Evolutionary conservation across 768 basidiomycete genomes (phyloP).

Genomic region (Amyloporia xantha): DNA sequence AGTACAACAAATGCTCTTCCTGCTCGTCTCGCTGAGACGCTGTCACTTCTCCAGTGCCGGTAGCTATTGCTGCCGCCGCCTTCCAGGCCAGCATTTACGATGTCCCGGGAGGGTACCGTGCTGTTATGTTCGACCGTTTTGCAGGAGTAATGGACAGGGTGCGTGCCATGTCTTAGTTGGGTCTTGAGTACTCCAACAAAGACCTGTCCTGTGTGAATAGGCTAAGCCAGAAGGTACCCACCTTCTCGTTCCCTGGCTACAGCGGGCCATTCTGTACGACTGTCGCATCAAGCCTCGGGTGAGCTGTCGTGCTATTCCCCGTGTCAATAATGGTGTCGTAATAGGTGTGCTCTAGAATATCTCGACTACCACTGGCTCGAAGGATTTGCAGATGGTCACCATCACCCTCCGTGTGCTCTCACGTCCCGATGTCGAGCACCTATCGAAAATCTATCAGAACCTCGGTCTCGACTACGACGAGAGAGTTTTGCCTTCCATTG

Average conservation of each 20-base stretch:
- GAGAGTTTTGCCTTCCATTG: constrained; percentile 93
- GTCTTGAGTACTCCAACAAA: not conserved
- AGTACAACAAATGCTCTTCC: constrained; percentile 8
- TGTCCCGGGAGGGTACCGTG: constrained; percentile 77
- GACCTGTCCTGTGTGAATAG: constrained; percentile 31
- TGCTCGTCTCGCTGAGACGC: not conserved
- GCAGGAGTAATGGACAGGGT: constrained; percentile 83
- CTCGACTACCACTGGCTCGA: constrained; percentile 97
- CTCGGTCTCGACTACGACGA: constrained; percentile 97
- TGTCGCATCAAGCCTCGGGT: constrained; percentile 96
- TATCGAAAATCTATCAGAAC: constrained; percentile 91
- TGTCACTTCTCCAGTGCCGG: constrained; percentile 62
- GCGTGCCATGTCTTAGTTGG: constrained; percentile 21
- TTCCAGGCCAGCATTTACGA: constrained; percentile 51
- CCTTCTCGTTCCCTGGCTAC: constrained; percentile 92
- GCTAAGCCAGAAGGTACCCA: constrained; percentile 92
- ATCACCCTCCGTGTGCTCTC: constrained; percentile 95
- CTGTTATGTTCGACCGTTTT: constrained; percentile 98
- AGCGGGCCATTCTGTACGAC: constrained; percentile 95
- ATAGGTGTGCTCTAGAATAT: constrained; percentile 60
- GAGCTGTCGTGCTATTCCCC: not conserved
- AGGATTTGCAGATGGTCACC: constrained; percentile 98
- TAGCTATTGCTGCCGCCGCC: constrained; percentile 37
- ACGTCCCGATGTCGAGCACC: constrained; percentile 80
- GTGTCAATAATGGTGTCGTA: not conserved